Conservation (phyloP, 2,329 filamentous ascomycete species). For the Taxawa tesnikishii region DNA sequence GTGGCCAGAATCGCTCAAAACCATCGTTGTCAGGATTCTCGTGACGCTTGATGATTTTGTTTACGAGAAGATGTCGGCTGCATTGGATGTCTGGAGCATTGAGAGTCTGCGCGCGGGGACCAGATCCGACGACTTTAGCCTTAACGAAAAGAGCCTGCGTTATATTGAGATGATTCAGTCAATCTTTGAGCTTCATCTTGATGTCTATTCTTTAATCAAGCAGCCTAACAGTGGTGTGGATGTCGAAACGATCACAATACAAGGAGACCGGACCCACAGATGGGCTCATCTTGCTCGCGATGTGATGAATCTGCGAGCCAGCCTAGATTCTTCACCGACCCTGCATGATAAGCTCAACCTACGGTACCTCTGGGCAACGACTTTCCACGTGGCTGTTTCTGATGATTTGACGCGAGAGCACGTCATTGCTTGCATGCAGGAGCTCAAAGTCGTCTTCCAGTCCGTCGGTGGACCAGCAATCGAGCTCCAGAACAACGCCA, state of each 20-base stretch:
- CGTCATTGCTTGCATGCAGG: constrained; percentile 48
- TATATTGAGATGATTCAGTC: constrained; percentile 44
- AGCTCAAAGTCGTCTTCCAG: constrained; percentile 44
- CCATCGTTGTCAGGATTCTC: constrained; percentile 39
- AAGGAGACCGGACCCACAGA: constrained; percentile 46
- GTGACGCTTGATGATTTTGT: constrained; percentile 43
- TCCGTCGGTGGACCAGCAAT: constrained; percentile 39
- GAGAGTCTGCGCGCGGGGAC: constrained; percentile 9
- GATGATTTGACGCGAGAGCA: constrained; percentile 46
- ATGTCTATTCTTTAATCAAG: constrained; percentile 52
- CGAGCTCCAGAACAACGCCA: constrained; percentile 66
- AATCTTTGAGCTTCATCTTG: constrained; percentile 55
- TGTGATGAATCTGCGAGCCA: constrained; percentile 30
- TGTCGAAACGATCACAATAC: constrained; percentile 35
- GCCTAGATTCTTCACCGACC: constrained; percentile 22
- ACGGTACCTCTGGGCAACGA: constrained; percentile 55
- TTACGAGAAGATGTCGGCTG: constrained; percentile 31
- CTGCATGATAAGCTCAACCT: constrained; percentile 31
- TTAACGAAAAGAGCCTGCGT: constrained; percentile 17
- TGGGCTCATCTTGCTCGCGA: constrained; percentile 49
- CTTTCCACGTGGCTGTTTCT: constrained; percentile 46
- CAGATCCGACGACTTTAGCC: constrained; percentile 1
- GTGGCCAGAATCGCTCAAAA: constrained; percentile 45
- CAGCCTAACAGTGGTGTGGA: constrained; percentile 46
- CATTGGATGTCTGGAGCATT: neutral